Conservation (phyloP, 306 rosid species). For the Senna siamea region DNA sequence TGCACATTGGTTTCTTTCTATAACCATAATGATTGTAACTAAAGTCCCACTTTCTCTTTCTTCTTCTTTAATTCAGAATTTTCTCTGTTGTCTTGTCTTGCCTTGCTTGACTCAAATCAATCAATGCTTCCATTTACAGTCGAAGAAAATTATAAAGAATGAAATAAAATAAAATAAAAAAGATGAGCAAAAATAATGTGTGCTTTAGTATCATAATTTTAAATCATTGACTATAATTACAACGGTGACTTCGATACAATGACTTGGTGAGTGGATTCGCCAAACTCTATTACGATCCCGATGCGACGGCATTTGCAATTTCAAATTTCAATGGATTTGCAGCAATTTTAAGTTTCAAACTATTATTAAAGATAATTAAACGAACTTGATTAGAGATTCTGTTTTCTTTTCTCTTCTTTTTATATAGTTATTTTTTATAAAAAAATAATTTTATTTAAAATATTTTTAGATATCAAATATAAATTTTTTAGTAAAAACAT, state of each 20-base stretch:
- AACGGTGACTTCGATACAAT: not conserved
- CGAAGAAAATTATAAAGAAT: not conserved
- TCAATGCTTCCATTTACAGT: no score
- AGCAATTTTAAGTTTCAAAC: not conserved
- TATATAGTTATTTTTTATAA: no score
- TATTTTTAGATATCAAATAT: no score
- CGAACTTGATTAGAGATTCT: no score
- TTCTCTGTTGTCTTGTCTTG: not conserved
- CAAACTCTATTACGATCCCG: not conserved
- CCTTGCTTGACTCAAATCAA: not conserved
- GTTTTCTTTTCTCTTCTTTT: no score
- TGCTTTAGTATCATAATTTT: not conserved
- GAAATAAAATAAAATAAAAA: not conserved
- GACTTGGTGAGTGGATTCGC: not conserved
- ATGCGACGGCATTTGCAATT: not conserved
- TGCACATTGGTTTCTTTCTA: not conserved
- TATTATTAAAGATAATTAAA: no score
- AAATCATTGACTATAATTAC: slow-evolving; percentile 5
- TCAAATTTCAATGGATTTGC: not conserved
- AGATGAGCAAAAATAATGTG: slow-evolving; percentile 4
- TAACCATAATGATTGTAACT: slow-evolving; percentile 43
- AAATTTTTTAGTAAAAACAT: no score
- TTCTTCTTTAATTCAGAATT: slow-evolving; percentile 12
- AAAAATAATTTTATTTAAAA: no score
- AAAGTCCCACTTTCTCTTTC: slow-evolving; percentile 45